phyloP scores from a whole-genome alignment of 1,139 yeast species.

The Suhomyces taliae region DNA sequence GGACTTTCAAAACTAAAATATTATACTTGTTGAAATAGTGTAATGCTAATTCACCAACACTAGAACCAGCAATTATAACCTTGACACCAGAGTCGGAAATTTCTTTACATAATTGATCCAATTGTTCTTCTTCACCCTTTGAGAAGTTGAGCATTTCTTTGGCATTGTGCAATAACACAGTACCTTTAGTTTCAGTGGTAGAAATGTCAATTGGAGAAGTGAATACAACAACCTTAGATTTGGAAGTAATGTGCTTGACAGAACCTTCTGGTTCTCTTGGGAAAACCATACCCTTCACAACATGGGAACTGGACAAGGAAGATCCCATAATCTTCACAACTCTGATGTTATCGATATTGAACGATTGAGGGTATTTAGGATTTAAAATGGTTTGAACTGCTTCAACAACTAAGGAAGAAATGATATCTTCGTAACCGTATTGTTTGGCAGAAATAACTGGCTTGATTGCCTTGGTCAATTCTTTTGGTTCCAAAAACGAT shows the following conservation, averaged over 20 bases:
- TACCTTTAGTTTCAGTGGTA: slow-evolving; percentile 95
- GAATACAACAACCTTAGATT: slow-evolving; percentile 86
- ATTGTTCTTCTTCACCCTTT: slow-evolving; percentile 93
- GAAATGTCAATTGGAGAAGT: slow-evolving; percentile 94
- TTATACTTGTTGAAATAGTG: slow-evolving; percentile 89
- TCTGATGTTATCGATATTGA: slow-evolving; percentile 85
- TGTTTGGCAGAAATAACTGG: slow-evolving; percentile 95
- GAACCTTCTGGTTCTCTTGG: slow-evolving; percentile 95
- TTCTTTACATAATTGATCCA: slow-evolving; percentile 84
- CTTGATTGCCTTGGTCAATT: slow-evolving; percentile 71
- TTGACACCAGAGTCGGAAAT: slow-evolving; percentile 80
- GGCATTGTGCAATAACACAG: slow-evolving; percentile 92
- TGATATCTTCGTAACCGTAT: slow-evolving; percentile 79
- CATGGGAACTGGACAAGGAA: slow-evolving; percentile 69
- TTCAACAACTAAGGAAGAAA: slow-evolving; percentile 79
- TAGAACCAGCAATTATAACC: slow-evolving; percentile 90
- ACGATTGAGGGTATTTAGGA: slow-evolving; percentile 57
- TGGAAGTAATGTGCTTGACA: slow-evolving; percentile 56
- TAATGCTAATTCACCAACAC: slow-evolving; percentile 88
- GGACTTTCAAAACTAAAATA: slow-evolving; percentile 82
- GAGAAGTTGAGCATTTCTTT: slow-evolving; percentile 95
- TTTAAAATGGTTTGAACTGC: slow-evolving; percentile 76
- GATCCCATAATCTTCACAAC: slow-evolving; percentile 98
- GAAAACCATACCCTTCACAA: slow-evolving; percentile 96
- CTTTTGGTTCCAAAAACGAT: slow-evolving; percentile 53